Evolutionary conservation across 805 yeast species (phyloP).

Genomic region (Wickerhamiella sergipiensis): DNA sequence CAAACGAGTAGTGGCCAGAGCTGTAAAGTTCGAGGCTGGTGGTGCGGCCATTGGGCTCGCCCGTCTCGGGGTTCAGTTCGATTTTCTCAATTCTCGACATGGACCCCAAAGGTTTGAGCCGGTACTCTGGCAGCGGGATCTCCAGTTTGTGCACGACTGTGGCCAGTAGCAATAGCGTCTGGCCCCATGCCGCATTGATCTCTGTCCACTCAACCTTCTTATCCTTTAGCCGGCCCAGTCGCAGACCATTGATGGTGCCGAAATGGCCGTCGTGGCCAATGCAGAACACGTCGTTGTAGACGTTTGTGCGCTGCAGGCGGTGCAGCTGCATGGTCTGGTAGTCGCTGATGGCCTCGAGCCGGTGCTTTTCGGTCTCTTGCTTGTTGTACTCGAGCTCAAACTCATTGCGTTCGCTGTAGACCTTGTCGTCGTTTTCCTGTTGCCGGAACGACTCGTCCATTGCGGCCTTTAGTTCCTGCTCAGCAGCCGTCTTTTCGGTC

Average conservation of each 20-base stretch:
- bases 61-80: conserved; percentile 28
- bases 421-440: conserved; percentile 32
- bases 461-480: conserved; percentile 33
- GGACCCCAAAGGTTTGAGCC: conserved; percentile 71
- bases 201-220: conserved; percentile 75
- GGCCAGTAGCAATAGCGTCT: conserved; percentile 52
- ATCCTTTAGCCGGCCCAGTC: conserved; percentile 57
- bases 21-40: conserved; percentile 44
- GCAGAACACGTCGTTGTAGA: conserved; percentile 68
- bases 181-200: conserved; percentile 84
- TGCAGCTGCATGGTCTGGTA: conserved; percentile 53
- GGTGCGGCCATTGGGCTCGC: conserved; percentile 24
- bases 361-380: conserved; percentile 42
- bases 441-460: conserved; percentile 19
- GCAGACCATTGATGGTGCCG: conserved; percentile 75
- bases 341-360: conserved; percentile 49
- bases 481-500: conserved; percentile 22
- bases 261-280: conserved; percentile 75
- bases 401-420: conserved; percentile 39
- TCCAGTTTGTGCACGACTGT: conserved; percentile 48
- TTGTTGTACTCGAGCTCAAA: conserved; percentile 39
- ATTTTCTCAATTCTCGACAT: conserved; percentile 58
- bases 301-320: conserved; percentile 58
- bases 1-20: conserved; percentile 59
- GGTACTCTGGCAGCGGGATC: conserved; percentile 43